A percentile compares a stretch with the other conserved stretches of the same genome.
Evolutionary conservation across 2,329 filamentous ascomycete species (phyloP).

Genomic region (Neobulgaria alba): DNA sequence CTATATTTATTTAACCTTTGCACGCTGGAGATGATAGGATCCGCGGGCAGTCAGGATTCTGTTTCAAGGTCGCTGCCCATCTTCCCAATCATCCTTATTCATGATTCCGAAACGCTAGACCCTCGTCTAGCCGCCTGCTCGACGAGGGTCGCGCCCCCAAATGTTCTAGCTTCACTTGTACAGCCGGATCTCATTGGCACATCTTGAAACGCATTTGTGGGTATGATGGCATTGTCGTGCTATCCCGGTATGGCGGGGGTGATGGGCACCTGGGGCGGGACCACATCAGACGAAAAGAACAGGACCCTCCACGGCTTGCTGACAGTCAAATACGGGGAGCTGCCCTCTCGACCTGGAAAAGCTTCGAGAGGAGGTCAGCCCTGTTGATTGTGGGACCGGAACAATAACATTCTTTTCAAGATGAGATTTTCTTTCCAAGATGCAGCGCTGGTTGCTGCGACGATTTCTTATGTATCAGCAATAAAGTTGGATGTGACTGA

Average conservation of each 20-base stretch:
- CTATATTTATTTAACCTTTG: not conserved
- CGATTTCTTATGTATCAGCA: not conserved
- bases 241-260: too few species aligned
- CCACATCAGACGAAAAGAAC: too few species aligned
- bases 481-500: constrained; percentile 14
- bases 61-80: too few species aligned
- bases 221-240: too few species aligned
- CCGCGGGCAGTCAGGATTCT: not conserved
- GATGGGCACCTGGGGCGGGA: too few species aligned
- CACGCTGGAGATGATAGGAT: not conserved
- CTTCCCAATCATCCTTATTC: not conserved
- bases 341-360: too few species aligned
- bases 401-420: not conserved
- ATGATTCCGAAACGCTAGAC: not conserved
- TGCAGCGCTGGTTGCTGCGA: not conserved
- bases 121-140: not conserved
- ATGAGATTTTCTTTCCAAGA: not conserved
- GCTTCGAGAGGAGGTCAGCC: too few species aligned
- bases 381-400: not conserved
- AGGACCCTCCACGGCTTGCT: too few species aligned
- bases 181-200: not conserved
- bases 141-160: not conserved
- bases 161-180: not conserved
- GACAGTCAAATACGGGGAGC: too few species aligned
- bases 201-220: not conserved